Evolutionary conservation across 768 basidiomycete genomes (phyloP).

Genomic region (Lyophyllum semitale): DNA sequence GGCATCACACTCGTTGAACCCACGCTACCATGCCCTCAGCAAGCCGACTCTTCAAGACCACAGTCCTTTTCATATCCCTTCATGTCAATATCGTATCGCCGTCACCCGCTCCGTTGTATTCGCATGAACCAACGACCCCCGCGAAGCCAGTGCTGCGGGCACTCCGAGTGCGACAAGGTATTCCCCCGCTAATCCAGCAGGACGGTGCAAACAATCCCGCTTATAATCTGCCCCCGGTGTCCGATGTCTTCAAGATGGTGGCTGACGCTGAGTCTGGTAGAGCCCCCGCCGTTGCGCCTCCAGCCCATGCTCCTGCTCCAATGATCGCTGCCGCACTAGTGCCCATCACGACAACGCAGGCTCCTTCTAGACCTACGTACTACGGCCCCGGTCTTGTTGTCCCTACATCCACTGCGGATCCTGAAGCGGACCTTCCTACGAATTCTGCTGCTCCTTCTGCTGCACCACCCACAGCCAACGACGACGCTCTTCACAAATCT

Average conservation of each 20-base stretch:
- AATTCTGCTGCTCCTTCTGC: neutral
- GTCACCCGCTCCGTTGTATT: slow-evolving; percentile 1
- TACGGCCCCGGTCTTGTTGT: neutral
- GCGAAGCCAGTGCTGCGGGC: too few species aligned
- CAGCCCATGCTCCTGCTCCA: neutral
- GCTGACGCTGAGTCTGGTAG: neutral
- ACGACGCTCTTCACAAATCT: neutral
- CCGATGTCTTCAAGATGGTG: slow-evolving; percentile 18
- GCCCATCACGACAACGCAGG: neutral
- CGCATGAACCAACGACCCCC: neutral
- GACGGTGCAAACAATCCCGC: neutral
- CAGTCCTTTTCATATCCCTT: neutral
- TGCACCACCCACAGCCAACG: neutral
- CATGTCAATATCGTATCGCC: neutral
- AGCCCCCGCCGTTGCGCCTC: neutral
- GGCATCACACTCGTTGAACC: slow-evolving; percentile 17
- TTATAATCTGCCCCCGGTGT: slow-evolving; percentile 15
- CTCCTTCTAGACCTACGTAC: neutral
- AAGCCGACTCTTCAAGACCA: neutral
- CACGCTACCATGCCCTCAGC: slow-evolving; percentile 1
- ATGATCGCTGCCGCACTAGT: slow-evolving; percentile 1
- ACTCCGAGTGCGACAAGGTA: slow-evolving; percentile 3
- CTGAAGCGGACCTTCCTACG: neutral
- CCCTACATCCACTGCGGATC: neutral
- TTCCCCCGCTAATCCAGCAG: neutral